Conservation (phyloP, 2,329 filamentous ascomycete species). For the Colletotrichum spinosum region DNA sequence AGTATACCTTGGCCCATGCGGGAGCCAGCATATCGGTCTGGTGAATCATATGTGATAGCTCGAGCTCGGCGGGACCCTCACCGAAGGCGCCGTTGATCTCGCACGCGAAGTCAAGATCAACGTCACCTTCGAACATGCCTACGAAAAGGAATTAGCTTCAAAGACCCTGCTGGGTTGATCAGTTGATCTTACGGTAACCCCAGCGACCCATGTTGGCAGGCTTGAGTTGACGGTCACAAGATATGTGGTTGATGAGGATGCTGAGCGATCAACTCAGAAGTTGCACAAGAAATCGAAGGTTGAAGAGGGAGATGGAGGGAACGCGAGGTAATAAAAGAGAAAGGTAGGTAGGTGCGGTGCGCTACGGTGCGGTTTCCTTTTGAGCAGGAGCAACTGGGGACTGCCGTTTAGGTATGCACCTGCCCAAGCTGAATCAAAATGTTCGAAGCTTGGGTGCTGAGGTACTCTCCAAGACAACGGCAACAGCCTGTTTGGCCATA, state of each 20-base stretch:
- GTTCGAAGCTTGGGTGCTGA: too few species aligned
- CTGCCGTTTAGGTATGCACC: too few species aligned
- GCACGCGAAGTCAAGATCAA: slow-evolving; percentile 1
- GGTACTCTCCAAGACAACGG: too few species aligned
- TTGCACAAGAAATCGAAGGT: background rate
- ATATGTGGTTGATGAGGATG: background rate
- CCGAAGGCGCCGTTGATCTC: background rate
- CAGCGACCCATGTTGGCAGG: slow-evolving; percentile 13
- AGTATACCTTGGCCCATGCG: background rate
- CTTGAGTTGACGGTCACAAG: background rate
- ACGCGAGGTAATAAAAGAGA: too few species aligned
- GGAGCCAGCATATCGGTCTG: slow-evolving; percentile 11
- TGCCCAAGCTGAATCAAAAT: too few species aligned
- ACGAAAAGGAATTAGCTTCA: too few species aligned
- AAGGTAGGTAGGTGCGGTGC: too few species aligned
- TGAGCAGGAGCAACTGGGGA: too few species aligned
- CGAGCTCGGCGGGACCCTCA: background rate
- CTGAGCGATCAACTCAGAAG: background rate
- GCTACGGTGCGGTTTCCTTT: too few species aligned
- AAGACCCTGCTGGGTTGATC: background rate
- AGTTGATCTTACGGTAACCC: background rate
- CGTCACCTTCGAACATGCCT: slow-evolving; percentile 10
- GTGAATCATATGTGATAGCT: background rate
- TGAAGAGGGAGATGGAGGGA: too few species aligned
- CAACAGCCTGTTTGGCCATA: too few species aligned